phyloP scores from a whole-genome alignment of 306 rosid genomes.

The Gleditsia sinensis region DNA sequence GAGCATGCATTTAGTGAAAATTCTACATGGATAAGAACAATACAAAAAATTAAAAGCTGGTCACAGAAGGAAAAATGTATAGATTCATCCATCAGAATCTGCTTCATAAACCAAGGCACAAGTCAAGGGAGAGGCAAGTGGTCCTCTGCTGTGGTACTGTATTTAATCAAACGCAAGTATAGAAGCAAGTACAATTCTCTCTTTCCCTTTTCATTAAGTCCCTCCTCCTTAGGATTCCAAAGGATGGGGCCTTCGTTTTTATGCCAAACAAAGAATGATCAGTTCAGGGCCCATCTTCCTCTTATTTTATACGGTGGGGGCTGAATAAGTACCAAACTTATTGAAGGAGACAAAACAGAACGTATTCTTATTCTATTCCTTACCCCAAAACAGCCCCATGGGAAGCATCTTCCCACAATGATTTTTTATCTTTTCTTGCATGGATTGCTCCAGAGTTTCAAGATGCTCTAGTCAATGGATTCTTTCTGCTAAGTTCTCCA shows the following conservation, averaged over 20 bases:
- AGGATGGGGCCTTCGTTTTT: constrained; percentile 35
- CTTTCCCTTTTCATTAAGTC: constrained; percentile 38
- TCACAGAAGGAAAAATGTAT: constrained; percentile 8
- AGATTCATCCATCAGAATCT: constrained; percentile 38
- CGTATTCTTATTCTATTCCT: constrained; percentile 68
- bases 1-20: constrained; percentile 18
- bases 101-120: constrained; percentile 38
- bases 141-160: constrained; percentile 39
- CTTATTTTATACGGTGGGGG: constrained; percentile 38
- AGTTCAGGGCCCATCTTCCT: constrained; percentile 45
- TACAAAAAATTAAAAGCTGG: constrained; percentile 23
- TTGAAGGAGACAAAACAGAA: constrained; percentile 77
- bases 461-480: constrained; percentile 65
- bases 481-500: constrained; percentile 47
- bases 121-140: constrained; percentile 47
- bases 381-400: constrained; percentile 57
- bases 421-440: constrained; percentile 28
- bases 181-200: constrained; percentile 45
- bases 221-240: constrained; percentile 42
- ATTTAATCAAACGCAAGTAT: constrained; percentile 41
- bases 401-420: constrained; percentile 53
- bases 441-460: constrained; percentile 33
- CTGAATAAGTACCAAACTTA: constrained; percentile 88
- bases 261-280: constrained; percentile 48
- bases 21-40: constrained; percentile 33